Evolutionary conservation across 2,329 filamentous ascomycete genomes (phyloP), one percentile per base, ranked within the genome.

Genomic region (Scytalidium sp.): DNA sequence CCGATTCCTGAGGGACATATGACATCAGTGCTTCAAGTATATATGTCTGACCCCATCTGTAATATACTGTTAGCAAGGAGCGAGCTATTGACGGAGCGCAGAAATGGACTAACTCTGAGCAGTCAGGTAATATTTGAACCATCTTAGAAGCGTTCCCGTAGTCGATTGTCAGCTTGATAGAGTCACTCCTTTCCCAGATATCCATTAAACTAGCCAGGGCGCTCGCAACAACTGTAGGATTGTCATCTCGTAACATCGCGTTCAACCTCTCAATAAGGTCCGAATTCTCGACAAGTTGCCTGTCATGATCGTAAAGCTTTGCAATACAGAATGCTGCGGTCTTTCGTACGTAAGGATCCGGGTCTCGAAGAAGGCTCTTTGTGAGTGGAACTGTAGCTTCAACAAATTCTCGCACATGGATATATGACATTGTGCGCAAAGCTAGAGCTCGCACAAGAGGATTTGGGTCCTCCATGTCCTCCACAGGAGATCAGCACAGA

Each of bases 101-200:
- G 19, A 3, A 13, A 46, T 19, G 36, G 41, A 76, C 88, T 64
- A 80, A 95, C 89, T 99, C 94, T 17, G 94, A 97, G 72, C 94
- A 97, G 67, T 99, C 94, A 2, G 94, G 87, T 20, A 99, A 71
- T 53, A 99, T 97, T 41, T 94, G 91, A 29, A 97, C 91, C 76
- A 99, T 94, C 73, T 99, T 99, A 46, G 93, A 97, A 21, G 94
- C 94, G 70, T 96, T 99, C 55, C 84, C 84, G 67, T 99, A 97
- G 71, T 99, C 94, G 61, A 99, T 97, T 3, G 94, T 97, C 55
- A 99, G 83, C 67, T 96, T 97, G 70, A 99, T 99, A 51, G 88
- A 90, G 69, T 97, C 93, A 66, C 92, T 97, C 51, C 93, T 81
- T 68, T 97, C 94, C 94, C 94, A 99, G 45, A 99, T 97, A 69